Percentiles rank a stretch among this genome's conserved stretches.
Evolutionary conservation across 2,329 filamentous ascomycete species (phyloP).

Genomic region (Colletotrichum sp.): DNA sequence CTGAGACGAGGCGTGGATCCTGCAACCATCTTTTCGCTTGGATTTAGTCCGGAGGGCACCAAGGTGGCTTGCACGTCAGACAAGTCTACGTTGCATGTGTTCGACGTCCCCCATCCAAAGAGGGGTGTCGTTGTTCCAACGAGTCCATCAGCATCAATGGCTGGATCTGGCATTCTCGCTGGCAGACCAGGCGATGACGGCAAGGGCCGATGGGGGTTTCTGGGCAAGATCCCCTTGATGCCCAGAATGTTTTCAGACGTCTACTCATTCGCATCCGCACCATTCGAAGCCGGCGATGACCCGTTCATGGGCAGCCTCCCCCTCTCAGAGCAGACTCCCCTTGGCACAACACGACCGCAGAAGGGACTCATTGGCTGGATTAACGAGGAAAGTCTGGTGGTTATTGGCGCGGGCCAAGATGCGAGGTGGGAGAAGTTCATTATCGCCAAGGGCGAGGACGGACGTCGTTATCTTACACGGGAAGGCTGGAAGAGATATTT

Average conservation of each 20-base stretch:
- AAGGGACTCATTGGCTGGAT: slow-evolving; percentile 91
- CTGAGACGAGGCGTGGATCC: slow-evolving; percentile 88
- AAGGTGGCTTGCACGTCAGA: slow-evolving; percentile 93
- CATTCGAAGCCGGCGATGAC: slow-evolving; percentile 86
- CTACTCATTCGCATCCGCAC: slow-evolving; percentile 82
- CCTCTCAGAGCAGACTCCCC: slow-evolving; percentile 47
- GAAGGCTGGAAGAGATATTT: slow-evolving; percentile 87
- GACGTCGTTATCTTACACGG: slow-evolving; percentile 68
- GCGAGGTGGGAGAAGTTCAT: slow-evolving; percentile 89
- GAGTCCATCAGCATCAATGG: slow-evolving; percentile 26
- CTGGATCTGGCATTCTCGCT: slow-evolving; percentile 8
- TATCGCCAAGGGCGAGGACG: slow-evolving; percentile 71
- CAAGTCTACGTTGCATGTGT: slow-evolving; percentile 94
- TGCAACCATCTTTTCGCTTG: slow-evolving; percentile 84
- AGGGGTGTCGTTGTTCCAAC: slow-evolving; percentile 31
- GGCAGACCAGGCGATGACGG: slow-evolving; percentile 48
- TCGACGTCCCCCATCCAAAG: slow-evolving; percentile 74
- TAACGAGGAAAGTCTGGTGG: slow-evolving; percentile 73
- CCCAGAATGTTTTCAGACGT: slow-evolving; percentile 88
- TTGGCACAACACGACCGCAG: slow-evolving; percentile 63
- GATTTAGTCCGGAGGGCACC: slow-evolving; percentile 81
- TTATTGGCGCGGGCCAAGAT: slow-evolving; percentile 80
- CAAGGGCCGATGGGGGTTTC: slow-evolving; percentile 82
- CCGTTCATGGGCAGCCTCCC: slow-evolving; percentile 49
- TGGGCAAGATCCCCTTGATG: slow-evolving; percentile 83